Evolutionary conservation across 495 filamentous ascomycete genomes (phyloP), one percentile per base, ranked within the genome.

Genomic region (Penicillium pancosmium): DNA sequence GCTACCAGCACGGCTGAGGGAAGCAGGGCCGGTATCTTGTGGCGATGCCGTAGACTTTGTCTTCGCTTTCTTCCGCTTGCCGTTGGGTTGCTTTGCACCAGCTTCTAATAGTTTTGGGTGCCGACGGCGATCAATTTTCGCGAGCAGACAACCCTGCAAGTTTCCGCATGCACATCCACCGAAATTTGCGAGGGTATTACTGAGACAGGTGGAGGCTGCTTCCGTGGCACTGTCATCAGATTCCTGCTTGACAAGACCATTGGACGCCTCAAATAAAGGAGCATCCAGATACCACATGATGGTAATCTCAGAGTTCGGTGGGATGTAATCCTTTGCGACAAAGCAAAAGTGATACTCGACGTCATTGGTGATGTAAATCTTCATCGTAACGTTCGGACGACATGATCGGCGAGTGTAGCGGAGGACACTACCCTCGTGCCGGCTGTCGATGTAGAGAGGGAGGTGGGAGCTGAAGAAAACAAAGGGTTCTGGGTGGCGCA

Each of bases 371-470:
- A 97, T 83, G 60, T 89, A 88, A 0, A 91, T 93, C 56, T 91
- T 91, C 72, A 98, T 80, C 7, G 75, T 76, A 21, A 92, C 80
- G 65, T 97, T 98, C 2, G 94, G 90, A 50, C 80, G 84, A 72
- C 94, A 98, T 65, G 94, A 97, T 50, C 93, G 84, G 36, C 94
- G 84, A 18, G 92, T 84, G 68, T 92, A 97, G 31, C 94, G 88
- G 49, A 92, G 85, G 15, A 84, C 77, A 15, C 89, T 95, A 13
- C 93, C 94, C 76, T 93, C 90, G 57, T 80, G 81, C 31, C 94
- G 84, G 5, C 91, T 91, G 71, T 98, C 94, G 60, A 98, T 92
- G 75, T 92, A 96, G 13, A 98, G 82, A 0, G 93, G 90, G 16
- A 93, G 83, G 48, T 83, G 80, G 6, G 88, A 87, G 65, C 91